Evolutionary conservation across 2,329 filamentous ascomycete species (phyloP).

Genomic region (Verticillium dahliae): DNA sequence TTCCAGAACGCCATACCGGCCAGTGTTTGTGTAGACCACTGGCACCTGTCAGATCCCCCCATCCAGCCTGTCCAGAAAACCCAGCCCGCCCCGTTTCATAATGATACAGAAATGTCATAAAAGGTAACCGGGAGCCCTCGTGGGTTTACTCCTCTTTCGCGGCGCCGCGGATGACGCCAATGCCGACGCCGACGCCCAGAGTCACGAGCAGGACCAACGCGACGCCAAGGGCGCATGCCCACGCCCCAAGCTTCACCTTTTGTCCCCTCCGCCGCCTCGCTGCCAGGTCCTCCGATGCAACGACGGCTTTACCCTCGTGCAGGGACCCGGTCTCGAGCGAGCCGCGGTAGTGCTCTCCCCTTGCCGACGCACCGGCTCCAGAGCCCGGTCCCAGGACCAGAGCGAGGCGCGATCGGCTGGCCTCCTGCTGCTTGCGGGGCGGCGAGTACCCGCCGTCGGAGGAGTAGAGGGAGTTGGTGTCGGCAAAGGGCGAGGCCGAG

Average conservation of each 20-base stretch:
- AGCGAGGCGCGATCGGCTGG: not conserved
- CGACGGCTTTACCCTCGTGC: not conserved
- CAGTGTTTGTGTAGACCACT: not conserved
- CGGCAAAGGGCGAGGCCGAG: constrained; percentile 1
- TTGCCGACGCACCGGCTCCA: not conserved
- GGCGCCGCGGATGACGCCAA: constrained; percentile 7
- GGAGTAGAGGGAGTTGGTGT: not conserved
- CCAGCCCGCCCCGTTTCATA: not conserved
- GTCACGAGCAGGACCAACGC: constrained; percentile 10
- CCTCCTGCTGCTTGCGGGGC: not conserved
- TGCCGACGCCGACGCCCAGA: constrained; percentile 8
- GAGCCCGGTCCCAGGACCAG: not conserved
- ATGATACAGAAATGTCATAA: not conserved
- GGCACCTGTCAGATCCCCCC: not conserved
- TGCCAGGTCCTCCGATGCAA: constrained; percentile 1
- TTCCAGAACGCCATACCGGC: not conserved
- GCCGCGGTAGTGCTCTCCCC: not conserved
- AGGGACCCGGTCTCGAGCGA: not conserved
- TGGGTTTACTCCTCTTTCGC: not conserved
- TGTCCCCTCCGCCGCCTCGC: constrained; percentile 7
- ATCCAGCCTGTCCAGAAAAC: not conserved
- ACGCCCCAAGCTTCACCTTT: constrained; percentile 11
- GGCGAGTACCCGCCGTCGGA: constrained; percentile 1
- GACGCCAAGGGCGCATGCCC: constrained; percentile 4
- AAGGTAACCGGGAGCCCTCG: not conserved